Evolutionary conservation across 176 grass and related monocot genomes (phyloP).

Genomic region (Dactylis glomerata): DNA sequence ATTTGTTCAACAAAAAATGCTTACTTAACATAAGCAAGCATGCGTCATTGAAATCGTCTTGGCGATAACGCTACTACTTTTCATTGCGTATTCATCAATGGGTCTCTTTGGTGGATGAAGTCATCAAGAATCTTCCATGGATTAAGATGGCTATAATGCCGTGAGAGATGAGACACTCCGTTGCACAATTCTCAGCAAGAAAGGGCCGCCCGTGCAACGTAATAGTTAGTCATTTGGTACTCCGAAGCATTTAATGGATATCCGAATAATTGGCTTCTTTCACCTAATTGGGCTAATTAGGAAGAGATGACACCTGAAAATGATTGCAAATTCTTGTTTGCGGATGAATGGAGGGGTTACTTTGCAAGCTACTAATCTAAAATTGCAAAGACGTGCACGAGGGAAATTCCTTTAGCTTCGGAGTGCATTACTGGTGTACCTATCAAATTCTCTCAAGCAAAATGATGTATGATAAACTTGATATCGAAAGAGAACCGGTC

Average conservation of each 20-base stretch:
- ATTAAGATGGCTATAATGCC: not conserved
- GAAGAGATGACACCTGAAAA: constrained; percentile 22
- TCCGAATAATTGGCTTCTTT: not conserved
- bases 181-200: not conserved
- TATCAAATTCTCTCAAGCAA: not conserved
- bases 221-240: not conserved
- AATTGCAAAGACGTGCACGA: constrained; percentile 30
- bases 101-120: not conserved
- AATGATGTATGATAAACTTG: not conserved
- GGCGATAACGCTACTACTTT: not conserved
- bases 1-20: not conserved
- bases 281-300: not conserved
- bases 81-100: not conserved
- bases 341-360: constrained; percentile 14
- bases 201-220: not conserved
- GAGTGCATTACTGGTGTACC: constrained; percentile 11
- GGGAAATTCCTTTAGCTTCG: not conserved
- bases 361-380: constrained; percentile 30
- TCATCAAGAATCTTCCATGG: not conserved
- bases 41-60: not conserved
- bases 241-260: not conserved
- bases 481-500: not conserved
- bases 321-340: constrained; percentile 33
- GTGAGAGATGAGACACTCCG: not conserved
- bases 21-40: not conserved